These are phyloP conservation scores for Taiwanofungus camphoratus DNA, from an alignment of 1,284 basidiomycete species.

Conservation along the genomic window DNA sequence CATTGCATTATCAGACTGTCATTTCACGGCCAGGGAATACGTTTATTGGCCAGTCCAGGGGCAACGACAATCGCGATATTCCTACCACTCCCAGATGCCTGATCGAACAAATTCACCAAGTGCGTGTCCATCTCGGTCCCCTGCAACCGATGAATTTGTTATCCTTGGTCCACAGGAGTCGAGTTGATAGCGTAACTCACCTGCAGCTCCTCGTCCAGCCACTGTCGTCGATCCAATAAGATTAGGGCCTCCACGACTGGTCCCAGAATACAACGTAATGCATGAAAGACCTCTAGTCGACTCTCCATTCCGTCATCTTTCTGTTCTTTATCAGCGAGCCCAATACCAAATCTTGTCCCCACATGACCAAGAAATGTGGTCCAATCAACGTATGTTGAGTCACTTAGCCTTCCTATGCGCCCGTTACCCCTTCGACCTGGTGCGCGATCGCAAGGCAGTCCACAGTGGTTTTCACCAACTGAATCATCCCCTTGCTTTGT, in stretches of 20 bases:
- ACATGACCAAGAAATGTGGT: slow-evolving; percentile 25
- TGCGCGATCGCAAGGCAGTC: no score
- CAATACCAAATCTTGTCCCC: slow-evolving; percentile 21
- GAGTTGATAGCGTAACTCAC: slow-evolving; percentile 6
- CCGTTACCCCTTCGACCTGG: background rate
- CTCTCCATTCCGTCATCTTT: slow-evolving; percentile 20
- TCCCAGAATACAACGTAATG: slow-evolving; percentile 34
- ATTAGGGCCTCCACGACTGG: slow-evolving; percentile 36
- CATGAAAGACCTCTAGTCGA: slow-evolving; percentile 33
- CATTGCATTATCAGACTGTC: background rate
- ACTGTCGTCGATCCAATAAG: slow-evolving; percentile 33
- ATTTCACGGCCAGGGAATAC: background rate
- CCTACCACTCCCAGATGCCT: slow-evolving; percentile 56
- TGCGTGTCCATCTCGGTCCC: slow-evolving; percentile 30
- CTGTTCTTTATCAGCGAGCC: slow-evolving; percentile 1
- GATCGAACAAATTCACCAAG: slow-evolving; percentile 61
- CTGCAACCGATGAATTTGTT: slow-evolving; percentile 3
- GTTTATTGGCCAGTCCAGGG: slow-evolving; percentile 12
- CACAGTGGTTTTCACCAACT: no score
- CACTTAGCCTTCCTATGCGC: slow-evolving; percentile 31
- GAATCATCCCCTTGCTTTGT: no score
- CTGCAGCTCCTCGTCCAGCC: slow-evolving; percentile 28
- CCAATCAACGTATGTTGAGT: slow-evolving; percentile 30
- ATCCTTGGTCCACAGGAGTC: no score
- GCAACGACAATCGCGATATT: slow-evolving; percentile 54